A percentile compares a stretch with the other conserved stretches of the same genome.
phyloP scores from a whole-genome alignment of 2,329 filamentous ascomycete genomes.

The Sporothrix luriei region DNA sequence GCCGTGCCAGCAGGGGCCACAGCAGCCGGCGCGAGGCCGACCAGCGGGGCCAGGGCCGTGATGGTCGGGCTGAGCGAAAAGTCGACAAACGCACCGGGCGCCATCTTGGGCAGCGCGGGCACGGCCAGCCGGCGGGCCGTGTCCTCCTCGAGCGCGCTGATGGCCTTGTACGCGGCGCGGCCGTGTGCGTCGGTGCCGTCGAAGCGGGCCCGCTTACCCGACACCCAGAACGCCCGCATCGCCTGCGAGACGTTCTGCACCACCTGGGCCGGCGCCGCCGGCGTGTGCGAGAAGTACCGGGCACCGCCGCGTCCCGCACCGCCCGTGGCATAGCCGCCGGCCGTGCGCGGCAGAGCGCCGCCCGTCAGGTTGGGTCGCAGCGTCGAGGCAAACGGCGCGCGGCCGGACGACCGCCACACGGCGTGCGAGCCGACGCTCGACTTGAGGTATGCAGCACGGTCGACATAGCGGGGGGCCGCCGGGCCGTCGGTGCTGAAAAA shows the following conservation, averaged over 20 bases:
- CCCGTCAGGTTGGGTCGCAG: conserved; percentile 91
- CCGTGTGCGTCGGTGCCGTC: conserved; percentile 75
- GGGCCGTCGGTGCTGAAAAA: conserved; percentile 52
- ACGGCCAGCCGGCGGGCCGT: conserved; percentile 67
- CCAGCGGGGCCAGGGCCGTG: conserved; percentile 77
- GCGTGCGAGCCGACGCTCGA: conserved; percentile 55
- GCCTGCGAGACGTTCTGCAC: conserved; percentile 94
- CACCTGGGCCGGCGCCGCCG: conserved; percentile 83
- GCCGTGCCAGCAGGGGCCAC: background rate
- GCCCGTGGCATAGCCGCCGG: conserved; percentile 79
- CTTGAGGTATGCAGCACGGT: conserved; percentile 54
- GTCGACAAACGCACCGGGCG: conserved; percentile 77
- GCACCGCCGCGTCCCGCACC: conserved; percentile 72
- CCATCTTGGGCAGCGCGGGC: conserved; percentile 35
- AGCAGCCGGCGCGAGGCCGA: background rate
- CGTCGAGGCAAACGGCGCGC: conserved; percentile 83
- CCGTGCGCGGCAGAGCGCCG: conserved; percentile 78
- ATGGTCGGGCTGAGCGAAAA: conserved; percentile 87
- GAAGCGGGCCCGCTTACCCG: conserved; percentile 83
- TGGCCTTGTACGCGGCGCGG: conserved; percentile 74
- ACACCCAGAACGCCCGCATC: conserved; percentile 88
- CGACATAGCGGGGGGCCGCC: conserved; percentile 45
- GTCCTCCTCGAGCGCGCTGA: conserved; percentile 75
- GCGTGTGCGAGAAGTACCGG: conserved; percentile 87
- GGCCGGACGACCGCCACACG: conserved; percentile 65